Evolutionary conservation across 2,329 filamentous ascomycete species (phyloP).

Genomic region (Amphichorda felina): DNA sequence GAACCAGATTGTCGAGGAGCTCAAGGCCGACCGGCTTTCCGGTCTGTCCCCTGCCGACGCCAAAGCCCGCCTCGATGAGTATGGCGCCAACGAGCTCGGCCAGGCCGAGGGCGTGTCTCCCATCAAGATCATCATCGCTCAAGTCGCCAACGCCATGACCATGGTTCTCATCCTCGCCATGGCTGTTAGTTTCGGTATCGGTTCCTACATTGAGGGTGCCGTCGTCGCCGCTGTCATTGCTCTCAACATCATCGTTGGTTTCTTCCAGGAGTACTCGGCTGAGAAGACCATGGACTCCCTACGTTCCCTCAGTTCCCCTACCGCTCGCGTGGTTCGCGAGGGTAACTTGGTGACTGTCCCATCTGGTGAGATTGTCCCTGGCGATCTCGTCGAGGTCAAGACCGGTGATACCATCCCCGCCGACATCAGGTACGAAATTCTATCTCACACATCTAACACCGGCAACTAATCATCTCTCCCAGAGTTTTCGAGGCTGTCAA

Average conservation of each 20-base stretch:
- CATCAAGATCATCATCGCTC: conserved; percentile 44
- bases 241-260: conserved; percentile 38
- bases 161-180: conserved; percentile 48
- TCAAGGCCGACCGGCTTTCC: conserved; percentile 36
- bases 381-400: conserved; percentile 36
- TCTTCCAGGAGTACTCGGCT: conserved; percentile 27
- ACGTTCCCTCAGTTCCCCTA: conserved; percentile 20
- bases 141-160: conserved; percentile 49
- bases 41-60: conserved; percentile 41
- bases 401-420: conserved; percentile 45
- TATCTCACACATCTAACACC: neutral
- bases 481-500: conserved; percentile 44
- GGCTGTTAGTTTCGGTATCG: conserved; percentile 37
- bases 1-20: conserved; percentile 37
- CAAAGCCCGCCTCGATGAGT: conserved; percentile 32
- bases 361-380: conserved; percentile 34
- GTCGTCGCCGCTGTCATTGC: conserved; percentile 39
- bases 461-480: neutral
- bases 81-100: conserved; percentile 44
- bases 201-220: conserved; percentile 40
- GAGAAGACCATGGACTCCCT: conserved; percentile 29
- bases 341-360: conserved; percentile 18
- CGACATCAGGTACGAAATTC: conserved; percentile 23
- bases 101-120: conserved; percentile 31
- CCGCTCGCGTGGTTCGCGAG: conserved; percentile 23